Base-by-base conservation (phyloP, 2,329 filamentous ascomycete genomes). In the Pestalotiopsis sp. region DNA sequence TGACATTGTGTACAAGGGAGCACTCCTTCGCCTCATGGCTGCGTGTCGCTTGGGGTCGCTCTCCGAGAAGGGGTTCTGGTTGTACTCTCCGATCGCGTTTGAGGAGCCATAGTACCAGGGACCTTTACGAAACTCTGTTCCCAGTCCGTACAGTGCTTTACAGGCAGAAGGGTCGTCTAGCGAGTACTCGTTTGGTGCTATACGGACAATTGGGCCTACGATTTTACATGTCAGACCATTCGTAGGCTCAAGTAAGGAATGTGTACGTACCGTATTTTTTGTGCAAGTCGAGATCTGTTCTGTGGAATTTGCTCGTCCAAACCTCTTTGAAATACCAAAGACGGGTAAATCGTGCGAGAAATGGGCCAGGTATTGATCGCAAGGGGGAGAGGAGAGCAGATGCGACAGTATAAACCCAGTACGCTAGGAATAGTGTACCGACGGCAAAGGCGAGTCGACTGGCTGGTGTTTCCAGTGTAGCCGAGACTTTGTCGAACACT, bases 181-280 rank as follows among this genome's bases (percentile, higher is more conserved):
- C 41, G 81, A 84, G 67, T 85, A 86, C 7, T 85, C 80, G 23
- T 84, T 79, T 0, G 84, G 84, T 0, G 82, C 83, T 67, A 86
- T 81, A 0, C 85, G 82, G 0, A 86, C 79, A n/a, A 86, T 74
- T 0, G 78, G 70, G 0, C 80, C 80, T 78, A 7, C 5, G 27
- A 31, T 31, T 20, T 6, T 11, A 14, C 31, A 11, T n/a, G 17
- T 14, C 9, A 13, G 2, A 23, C 6, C 27, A 59, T n/a, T 4
- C 13, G 20, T 14, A 17, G 14, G 12, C 23, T 4, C 7, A 2
- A 45, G 5, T 3, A 20, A 4, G 39, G 27, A 1, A 23, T 12
- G 62, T 14, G n/a, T 27, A 4, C 45, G 11, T 68, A 71, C 79
- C 78, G 58, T 79, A 74, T 69, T 75, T 73, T 2, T 72, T 62